Evolutionary conservation across 768 basidiomycete species (phyloP), one percentile per base, ranked within the genome.

Genomic region (Lentinula sp.): DNA sequence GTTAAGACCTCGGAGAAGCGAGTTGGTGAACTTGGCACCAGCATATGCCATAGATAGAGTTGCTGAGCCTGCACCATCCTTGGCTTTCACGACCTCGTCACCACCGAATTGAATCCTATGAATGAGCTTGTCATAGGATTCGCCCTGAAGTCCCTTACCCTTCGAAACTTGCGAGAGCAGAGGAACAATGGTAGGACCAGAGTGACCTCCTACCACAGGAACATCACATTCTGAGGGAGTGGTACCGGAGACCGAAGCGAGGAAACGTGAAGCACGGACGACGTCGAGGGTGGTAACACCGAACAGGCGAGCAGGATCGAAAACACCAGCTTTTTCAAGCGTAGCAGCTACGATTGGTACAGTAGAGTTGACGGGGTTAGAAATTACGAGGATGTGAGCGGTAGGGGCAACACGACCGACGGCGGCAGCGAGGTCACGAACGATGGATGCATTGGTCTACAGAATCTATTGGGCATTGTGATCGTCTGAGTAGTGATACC

Each of bases 271-370:
- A 39, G 96, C 86, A 67, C 96, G 93, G 75, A 98, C 95, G 68
- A 99, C 94, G 70, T 99, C 96, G 70, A 99, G 92, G 70, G 95
- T 94, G 71, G 96, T 98, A 64, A 99, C 89, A 83, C 96, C 97
- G 74, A 97, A 98, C 69, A 98, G 74, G 66, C 84, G 89, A 62
- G 79, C 78, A 59, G 94, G 93, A 80, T 99, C 86, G 78, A 90
- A 98, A 62, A 91, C 91, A 63, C 95, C 95, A 11, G 89, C 89
- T 74, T 94, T 91, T 77, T 91, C 85, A 73, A 97, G 88, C 62
- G 91, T 90, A 66, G 87, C 84, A 49, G 95, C 94, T 66, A 97
- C 95, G 68, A 99, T 97, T 68, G 97, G 96, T 62, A 98, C 97
- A 64, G 97, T 98, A 56, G 90, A 92, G 82, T 93, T 94, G 81